Evolutionary conservation across 306 rosid genomes (phyloP).

Genomic region (Prunus campanulata): DNA sequence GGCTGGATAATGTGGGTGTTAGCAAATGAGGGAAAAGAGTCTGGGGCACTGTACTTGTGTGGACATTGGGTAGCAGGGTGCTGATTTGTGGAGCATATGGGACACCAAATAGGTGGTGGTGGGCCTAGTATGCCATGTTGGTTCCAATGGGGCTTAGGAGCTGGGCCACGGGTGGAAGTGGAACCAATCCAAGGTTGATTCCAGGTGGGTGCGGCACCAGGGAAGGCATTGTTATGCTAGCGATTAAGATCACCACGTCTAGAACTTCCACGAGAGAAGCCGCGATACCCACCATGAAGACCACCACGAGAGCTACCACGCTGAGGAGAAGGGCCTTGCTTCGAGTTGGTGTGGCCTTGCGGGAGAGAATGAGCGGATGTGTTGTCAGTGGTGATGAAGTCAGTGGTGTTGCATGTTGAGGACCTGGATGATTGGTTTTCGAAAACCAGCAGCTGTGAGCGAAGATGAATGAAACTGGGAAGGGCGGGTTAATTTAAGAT

Average conservation of each 20-base stretch:
- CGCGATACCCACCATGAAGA: no score
- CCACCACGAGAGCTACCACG: no score
- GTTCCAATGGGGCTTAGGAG: no score
- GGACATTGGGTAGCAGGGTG: background rate
- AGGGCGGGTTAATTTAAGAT: background rate
- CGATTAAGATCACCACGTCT: no score
- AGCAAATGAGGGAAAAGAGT: background rate
- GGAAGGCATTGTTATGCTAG: no score
- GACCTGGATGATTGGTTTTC: background rate
- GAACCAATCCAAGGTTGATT: fast-evolving
- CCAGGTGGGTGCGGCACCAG: no score
- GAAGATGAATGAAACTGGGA: background rate
- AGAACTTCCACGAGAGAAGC: no score
- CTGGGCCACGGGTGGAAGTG: no score
- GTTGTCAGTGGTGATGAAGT: background rate
- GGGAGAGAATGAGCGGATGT: no score
- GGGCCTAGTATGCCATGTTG: background rate
- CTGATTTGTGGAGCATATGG: background rate
- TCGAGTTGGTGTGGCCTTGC: no score
- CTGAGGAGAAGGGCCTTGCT: no score
- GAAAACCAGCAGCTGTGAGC: background rate
- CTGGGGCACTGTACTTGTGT: fast-evolving
- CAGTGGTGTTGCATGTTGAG: fast-evolving
- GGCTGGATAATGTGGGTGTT: background rate
- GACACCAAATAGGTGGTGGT: background rate